Percentiles rank a stretch among this genome's conserved stretches.
Evolutionary conservation across 2,329 filamentous ascomycete genomes (phyloP).

Genomic region (Paraphaeosphaeria minitans): DNA sequence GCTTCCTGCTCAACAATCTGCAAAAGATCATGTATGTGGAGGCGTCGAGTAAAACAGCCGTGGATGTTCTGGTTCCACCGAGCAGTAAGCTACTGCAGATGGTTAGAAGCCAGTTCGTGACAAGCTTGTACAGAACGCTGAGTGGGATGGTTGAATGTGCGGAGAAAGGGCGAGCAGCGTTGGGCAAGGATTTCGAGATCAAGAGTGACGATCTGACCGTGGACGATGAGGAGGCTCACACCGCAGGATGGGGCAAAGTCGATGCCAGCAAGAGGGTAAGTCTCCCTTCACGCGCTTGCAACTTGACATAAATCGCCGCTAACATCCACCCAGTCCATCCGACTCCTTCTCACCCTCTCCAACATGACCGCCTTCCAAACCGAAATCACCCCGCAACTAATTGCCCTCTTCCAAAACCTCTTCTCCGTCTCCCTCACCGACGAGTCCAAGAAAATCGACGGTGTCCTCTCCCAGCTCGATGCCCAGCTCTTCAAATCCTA

Average conservation of each 20-base stretch:
- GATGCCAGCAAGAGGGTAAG: slow-evolving; percentile 46
- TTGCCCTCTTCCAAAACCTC: slow-evolving; percentile 88
- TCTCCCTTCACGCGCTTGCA: neutral
- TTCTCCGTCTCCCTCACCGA: slow-evolving; percentile 95
- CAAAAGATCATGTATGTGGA: slow-evolving; percentile 97
- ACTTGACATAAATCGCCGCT: slow-evolving; percentile 6
- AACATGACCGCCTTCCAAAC: slow-evolving; percentile 85
- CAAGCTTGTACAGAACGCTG: slow-evolving; percentile 89
- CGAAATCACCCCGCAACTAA: slow-evolving; percentile 84
- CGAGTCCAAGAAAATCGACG: slow-evolving; percentile 87
- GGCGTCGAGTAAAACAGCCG: slow-evolving; percentile 73
- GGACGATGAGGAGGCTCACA: slow-evolving; percentile 31
- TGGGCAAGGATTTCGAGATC: slow-evolving; percentile 61
- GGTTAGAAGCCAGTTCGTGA: slow-evolving; percentile 90
- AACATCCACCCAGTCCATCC: slow-evolving; percentile 68
- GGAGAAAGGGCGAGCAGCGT: slow-evolving; percentile 71
- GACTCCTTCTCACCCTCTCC: slow-evolving; percentile 90
- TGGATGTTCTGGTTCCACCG: slow-evolving; percentile 84
- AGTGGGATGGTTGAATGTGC: slow-evolving; percentile 98
- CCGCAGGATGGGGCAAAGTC: slow-evolving; percentile 36
- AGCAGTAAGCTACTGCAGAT: slow-evolving; percentile 86
- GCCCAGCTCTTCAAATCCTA: slow-evolving; percentile 90
- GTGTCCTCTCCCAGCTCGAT: slow-evolving; percentile 90
- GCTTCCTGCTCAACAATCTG: slow-evolving; percentile 79
- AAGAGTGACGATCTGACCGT: slow-evolving; percentile 57